Evolutionary conservation across 2,329 filamentous ascomycete species (phyloP).

Genomic region (Pyricularia sp.): DNA sequence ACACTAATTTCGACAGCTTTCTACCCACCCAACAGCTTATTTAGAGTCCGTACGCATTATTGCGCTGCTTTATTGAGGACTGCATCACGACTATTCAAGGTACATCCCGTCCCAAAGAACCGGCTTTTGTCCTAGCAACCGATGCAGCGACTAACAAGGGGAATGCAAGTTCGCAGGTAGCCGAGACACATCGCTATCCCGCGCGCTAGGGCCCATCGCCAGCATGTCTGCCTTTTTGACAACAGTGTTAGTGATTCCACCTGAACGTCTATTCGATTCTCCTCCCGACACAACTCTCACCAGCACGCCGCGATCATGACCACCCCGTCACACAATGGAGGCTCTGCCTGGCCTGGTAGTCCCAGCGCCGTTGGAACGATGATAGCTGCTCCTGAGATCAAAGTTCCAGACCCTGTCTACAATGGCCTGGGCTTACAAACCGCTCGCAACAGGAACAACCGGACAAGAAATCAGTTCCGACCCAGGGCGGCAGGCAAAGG

Average conservation of each 20-base stretch:
- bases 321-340: not conserved
- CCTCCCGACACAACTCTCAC: not conserved
- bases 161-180: not conserved
- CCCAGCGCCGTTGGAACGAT: not conserved
- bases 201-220: not conserved
- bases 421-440: constrained; percentile 23
- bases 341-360: not conserved
- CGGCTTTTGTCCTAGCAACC: not conserved
- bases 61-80: not conserved
- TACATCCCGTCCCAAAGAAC: not conserved
- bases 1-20: not conserved
- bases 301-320: not conserved
- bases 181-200: not conserved
- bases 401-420: constrained; percentile 15
- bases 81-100: not conserved
- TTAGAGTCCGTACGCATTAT: not conserved
- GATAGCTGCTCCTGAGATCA: constrained; percentile 12
- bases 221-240: constrained; percentile 13
- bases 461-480: constrained; percentile 82
- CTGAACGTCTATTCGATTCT: constrained; percentile 11
- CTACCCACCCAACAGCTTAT: not conserved
- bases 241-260: constrained; percentile 17
- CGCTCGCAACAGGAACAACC: constrained; percentile 53
- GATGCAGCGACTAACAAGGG: not conserved
- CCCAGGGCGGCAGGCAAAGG: constrained; percentile 75